Conservation (phyloP, 768 basidiomycete species). For the Suillus variegatus region DNA sequence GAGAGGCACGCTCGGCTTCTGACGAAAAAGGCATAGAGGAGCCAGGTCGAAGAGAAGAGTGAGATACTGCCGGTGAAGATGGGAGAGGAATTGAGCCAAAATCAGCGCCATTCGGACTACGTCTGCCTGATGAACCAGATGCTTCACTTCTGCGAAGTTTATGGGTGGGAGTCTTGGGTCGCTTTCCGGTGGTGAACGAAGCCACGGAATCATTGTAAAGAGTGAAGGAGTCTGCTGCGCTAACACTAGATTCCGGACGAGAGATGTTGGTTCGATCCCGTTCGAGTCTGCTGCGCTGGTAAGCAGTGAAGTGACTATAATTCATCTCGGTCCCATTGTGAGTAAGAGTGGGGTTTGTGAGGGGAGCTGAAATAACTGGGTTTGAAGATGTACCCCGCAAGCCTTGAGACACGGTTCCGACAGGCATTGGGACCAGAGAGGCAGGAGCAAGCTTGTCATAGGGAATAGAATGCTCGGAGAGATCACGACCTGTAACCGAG, state of each 20-base stretch:
- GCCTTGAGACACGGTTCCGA: conserved; percentile 55
- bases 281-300: conserved; percentile 53
- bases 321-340: conserved; percentile 72
- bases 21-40: conserved; percentile 57
- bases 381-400: conserved; percentile 39
- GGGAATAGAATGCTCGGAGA: conserved; percentile 67
- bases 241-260: conserved; percentile 55
- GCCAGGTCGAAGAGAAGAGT: conserved; percentile 47
- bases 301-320: conserved; percentile 41
- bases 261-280: conserved; percentile 44
- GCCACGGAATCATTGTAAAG: conserved; percentile 52
- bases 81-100: conserved; percentile 48
- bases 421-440: conserved; percentile 59
- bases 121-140: conserved; percentile 48
- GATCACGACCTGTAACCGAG: conserved; percentile 60
- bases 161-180: conserved; percentile 37
- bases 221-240: conserved; percentile 60
- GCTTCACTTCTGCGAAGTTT: conserved; percentile 54
- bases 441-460: conserved; percentile 68
- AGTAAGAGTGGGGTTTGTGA: conserved; percentile 81
- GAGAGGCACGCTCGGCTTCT: conserved; percentile 59
- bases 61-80: conserved; percentile 26
- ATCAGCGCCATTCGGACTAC: conserved; percentile 55
- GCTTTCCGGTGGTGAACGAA: conserved; percentile 34
- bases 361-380: conserved; percentile 71